These are phyloP conservation scores for Cryomyces antarcticus DNA, from an alignment of 495 filamentous ascomycete species.

Conservation along the genomic window DNA sequence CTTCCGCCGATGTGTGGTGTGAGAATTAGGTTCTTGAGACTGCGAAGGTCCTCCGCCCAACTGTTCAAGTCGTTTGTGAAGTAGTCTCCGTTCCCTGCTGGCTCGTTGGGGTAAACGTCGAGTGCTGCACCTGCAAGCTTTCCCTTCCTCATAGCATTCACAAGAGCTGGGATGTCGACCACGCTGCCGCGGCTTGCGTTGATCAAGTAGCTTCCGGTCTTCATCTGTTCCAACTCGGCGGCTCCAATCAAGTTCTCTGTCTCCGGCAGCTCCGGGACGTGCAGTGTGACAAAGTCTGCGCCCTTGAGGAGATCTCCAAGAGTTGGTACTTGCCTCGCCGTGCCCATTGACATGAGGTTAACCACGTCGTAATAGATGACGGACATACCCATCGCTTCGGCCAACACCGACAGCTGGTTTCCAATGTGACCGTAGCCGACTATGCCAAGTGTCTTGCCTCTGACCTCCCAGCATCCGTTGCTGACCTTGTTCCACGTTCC, in stretches of 20 bases:
- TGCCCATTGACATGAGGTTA: conserved; percentile 84
- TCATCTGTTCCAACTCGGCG: conserved; percentile 70
- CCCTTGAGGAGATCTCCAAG: conserved; percentile 54
- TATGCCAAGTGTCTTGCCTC: conserved; percentile 92
- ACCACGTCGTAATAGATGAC: conserved; percentile 92
- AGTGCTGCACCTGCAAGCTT: conserved; percentile 87
- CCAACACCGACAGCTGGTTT: conserved; percentile 85
- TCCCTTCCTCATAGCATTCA: conserved; percentile 69
- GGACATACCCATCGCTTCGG: conserved; percentile 92
- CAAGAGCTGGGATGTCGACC: conserved; percentile 82
- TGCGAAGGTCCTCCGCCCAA: conserved; percentile 73
- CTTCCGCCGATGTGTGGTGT: conserved; percentile 94
- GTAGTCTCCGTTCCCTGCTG: conserved; percentile 82
- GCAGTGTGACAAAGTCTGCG: conserved; percentile 81
- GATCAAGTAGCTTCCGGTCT: conserved; percentile 77
- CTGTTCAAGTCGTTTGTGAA: conserved; percentile 69
- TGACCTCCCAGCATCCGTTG: conserved; percentile 89
- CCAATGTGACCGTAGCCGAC: conserved; percentile 97
- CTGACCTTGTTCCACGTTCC: conserved; percentile 98
- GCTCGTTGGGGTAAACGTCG: conserved; percentile 91
- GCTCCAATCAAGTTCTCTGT: conserved; percentile 75
- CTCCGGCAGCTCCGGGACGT: conserved; percentile 85
- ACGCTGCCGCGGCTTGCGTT: conserved; percentile 89
- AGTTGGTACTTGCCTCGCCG: conserved; percentile 57
- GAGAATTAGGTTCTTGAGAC: conserved; percentile 79